Conservation (phyloP, 805 yeast genomes). For the Kuraishia ogatae region DNA sequence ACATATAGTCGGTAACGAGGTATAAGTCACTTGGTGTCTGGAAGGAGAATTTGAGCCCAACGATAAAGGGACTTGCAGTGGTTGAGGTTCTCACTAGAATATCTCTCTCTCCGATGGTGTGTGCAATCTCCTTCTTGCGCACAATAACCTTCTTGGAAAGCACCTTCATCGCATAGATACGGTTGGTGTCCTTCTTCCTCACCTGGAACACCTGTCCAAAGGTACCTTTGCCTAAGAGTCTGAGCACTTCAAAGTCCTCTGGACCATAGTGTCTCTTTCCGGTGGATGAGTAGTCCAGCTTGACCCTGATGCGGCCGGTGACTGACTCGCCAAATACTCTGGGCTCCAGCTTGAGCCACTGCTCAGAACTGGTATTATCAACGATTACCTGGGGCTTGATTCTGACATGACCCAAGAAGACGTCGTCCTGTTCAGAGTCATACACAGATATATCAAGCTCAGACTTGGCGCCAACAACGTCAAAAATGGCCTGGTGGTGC, state of each 20-base stretch:
- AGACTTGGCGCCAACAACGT: conserved; percentile 76
- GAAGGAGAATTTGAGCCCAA: conserved; percentile 90
- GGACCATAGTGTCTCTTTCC: conserved; percentile 82
- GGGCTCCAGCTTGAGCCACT: conserved; percentile 70
- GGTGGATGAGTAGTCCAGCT: conserved; percentile 63
- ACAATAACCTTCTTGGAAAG: conserved; percentile 91
- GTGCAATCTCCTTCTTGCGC: conserved; percentile 95
- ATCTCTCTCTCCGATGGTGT: conserved; percentile 94
- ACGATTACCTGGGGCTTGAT: conserved; percentile 51
- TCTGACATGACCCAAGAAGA: conserved; percentile 79
- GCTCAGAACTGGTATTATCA: conserved; percentile 36
- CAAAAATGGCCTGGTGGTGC: conserved; percentile 91
- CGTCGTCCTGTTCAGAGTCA: conserved; percentile 75
- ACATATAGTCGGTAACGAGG: conserved; percentile 94
- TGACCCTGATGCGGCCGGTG: conserved; percentile 68
- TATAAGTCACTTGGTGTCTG: conserved; percentile 92
- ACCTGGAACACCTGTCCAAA: conserved; percentile 98
- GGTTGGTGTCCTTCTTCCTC: conserved; percentile 76
- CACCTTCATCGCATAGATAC: conserved; percentile 97
- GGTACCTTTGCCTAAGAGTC: conserved; percentile 91
- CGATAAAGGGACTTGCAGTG: conserved; percentile 86
- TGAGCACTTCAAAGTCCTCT: conserved; percentile 84
- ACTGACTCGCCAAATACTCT: conserved; percentile 72
- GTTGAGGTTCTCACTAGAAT: conserved; percentile 89
- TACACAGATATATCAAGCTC: conserved; percentile 87